Evolutionary conservation across 2,329 filamentous ascomycete species (phyloP), one percentile per base, ranked within the genome.

Genomic region (Monilinia polystroma): DNA sequence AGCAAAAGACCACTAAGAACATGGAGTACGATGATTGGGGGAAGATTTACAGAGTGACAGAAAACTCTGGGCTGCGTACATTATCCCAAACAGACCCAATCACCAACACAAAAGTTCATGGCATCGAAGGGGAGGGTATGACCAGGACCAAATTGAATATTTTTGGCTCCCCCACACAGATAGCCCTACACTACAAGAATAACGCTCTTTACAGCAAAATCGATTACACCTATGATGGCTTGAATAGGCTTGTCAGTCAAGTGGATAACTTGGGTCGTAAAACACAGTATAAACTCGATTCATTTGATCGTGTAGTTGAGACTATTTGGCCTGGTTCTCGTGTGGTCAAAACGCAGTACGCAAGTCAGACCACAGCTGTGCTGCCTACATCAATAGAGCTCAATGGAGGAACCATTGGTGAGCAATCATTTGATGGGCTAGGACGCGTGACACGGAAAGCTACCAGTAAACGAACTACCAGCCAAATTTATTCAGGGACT

Each of bases 221-320:
- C 32, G 43, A 65, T 20, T 65, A 65, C n/a, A 58, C 29, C n/a
- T 65, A 65, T 18, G 53, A 65, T 58, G 63, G 63, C 12, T 41
- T 65, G 29, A 41, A 41, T 8, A 43, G 63, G 3, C 63, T 58
- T 16, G 10, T 58, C 29, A 51, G n/a, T 18, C 43, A 58, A 41
- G 38, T 29, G 32, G 63, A 65, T 52, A n/a, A 52, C 3, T n/a
- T 65, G 43, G 54, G 54, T 51, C 63, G 63, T 14, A 57, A 35
- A 41, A 65, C 63, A 12, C n/a, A 51, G 20, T 58, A 58, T 54
- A 47, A 35, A n/a, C 4, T 54, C 2, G 63, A 65, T n/a, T 49
- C 52, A 10, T 65, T 65, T 26, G 63, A 65, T 12, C 63, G 63
- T n/a, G 35, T 65, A 6, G n/a, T 65, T 58, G 63, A 65, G 20